A percentile compares a stretch with the other conserved stretches of the same genome.
Evolutionary conservation across 345 rosid species (phyloP).

Genomic region (Citrus sinensis): DVS_A1.0 CM039163.1:47476001-47476500

Average conservation of each 20-base stretch:
- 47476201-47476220: conserved; percentile 59
- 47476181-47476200: conserved; percentile 77
- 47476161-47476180: conserved; percentile 59
- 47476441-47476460: conserved; percentile 66
- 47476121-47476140: conserved; percentile 13
- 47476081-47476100: conserved; percentile 39
- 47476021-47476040: conserved; percentile 68
- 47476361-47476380: conserved; percentile 61
- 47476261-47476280: conserved; percentile 70
- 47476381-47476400: conserved; percentile 55
- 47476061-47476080: conserved; percentile 55
- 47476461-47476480: conserved; percentile 54
- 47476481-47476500: conserved; percentile 57
- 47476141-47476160: conserved; percentile 39
- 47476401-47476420: conserved; percentile 46
- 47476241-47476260: conserved; percentile 42
- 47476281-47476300: conserved; percentile 52
- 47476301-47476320: conserved; percentile 77
- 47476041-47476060: conserved; percentile 62
- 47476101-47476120: conserved; percentile 52
- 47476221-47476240: conserved; percentile 24
- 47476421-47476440: conserved; percentile 20
- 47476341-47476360: conserved; percentile 64
- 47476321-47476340: conserved; percentile 62
- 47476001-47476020: conserved; percentile 74